Base-by-base conservation (phyloP, 352 stramenopile species). In the Phytophthora boehmeriae region DNA sequence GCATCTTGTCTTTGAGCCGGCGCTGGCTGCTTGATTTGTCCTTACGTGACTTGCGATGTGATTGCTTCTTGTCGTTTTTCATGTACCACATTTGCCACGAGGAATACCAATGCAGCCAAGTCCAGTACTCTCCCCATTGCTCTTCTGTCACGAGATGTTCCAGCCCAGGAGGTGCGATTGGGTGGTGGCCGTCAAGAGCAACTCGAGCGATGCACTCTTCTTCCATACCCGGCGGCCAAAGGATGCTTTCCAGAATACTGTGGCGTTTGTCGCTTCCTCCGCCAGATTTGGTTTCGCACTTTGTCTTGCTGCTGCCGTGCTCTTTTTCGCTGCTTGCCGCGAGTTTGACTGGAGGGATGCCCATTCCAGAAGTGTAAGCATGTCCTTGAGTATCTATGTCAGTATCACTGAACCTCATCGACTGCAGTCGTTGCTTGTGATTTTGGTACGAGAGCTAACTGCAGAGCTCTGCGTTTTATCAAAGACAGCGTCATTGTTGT, bases 21-120 rank as follows among this genome's bases (percentile, higher is more conserved):
- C 25, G 36, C 5, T 44, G 13, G 13, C 9, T 38, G 22, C 50
- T 30, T 49, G 20, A 42, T 39, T 65, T 65, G n/a, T 48, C 34
- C 39, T 65, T 68, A 4, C 48, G 22, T 5, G 38, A 57, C 8
- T 48, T 63, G 14, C 38, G 42, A 16, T 69, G 69, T 35, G 43
- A 44, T 28, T 68, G 60, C 54, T 79, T 78, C 41, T 42, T 59
- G 22, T 78, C 59, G 20, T 79, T 73, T 32, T 81, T 71, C 51
- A 87, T 51, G 42, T 87, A 87, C 75, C 78, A 87, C 30, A 89
- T 55, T 28, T 89, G 79, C 79, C 79, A 87, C 28, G 73, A 83
- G 0, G 79, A 87, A 51, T 87, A 89, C 79, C 80, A 89, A 39
- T 87, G 76, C 42, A 89, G 50, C 77, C 80, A 89, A 19, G 63